These are phyloP conservation scores for Sophora flavescens DNA, from an alignment of 306 rosid genomes.

Conservation along the genomic window DNA sequence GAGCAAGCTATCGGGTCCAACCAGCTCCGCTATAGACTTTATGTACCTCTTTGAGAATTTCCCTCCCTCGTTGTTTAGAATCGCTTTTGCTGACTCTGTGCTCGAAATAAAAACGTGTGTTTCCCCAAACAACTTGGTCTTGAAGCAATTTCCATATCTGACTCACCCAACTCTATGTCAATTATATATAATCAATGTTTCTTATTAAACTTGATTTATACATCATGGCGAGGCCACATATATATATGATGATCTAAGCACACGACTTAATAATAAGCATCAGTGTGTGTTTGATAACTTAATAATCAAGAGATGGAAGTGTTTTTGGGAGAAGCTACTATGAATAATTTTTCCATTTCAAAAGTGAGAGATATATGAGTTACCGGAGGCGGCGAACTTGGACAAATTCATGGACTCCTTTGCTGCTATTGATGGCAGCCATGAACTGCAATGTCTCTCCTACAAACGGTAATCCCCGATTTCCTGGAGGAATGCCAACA, in stretches of 20 bases:
- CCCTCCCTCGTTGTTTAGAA: conserved; percentile 67
- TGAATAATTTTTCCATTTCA: too few relatives aligned
- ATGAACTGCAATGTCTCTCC: conserved; percentile 93
- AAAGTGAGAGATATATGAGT: too few relatives aligned
- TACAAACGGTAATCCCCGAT: conserved; percentile 65
- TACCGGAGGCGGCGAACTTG: conserved; percentile 70
- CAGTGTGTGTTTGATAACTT: too few relatives aligned
- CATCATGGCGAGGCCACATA: too few relatives aligned
- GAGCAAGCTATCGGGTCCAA: conserved; percentile 73
- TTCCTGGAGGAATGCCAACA: conserved; percentile 66
- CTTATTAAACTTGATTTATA: too few relatives aligned
- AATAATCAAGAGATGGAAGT: too few relatives aligned
- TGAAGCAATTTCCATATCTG: conserved; percentile 84
- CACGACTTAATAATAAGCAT: too few relatives aligned
- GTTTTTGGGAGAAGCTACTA: too few relatives aligned
- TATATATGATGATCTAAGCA: too few relatives aligned
- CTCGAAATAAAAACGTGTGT: conserved; percentile 79
- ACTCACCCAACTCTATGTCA: not conserved
- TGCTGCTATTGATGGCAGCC: conserved; percentile 76
- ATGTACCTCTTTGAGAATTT: conserved; percentile 79
- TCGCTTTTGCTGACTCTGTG: conserved; percentile 65
- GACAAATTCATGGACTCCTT: conserved; percentile 85
- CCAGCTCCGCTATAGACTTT: conserved; percentile 64
- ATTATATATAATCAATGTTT: not conserved
- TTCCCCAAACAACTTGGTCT: conserved; percentile 75